Conservation (phyloP, 2,329 filamentous ascomycete species). For the Hypoxylon sp. region DNA sequence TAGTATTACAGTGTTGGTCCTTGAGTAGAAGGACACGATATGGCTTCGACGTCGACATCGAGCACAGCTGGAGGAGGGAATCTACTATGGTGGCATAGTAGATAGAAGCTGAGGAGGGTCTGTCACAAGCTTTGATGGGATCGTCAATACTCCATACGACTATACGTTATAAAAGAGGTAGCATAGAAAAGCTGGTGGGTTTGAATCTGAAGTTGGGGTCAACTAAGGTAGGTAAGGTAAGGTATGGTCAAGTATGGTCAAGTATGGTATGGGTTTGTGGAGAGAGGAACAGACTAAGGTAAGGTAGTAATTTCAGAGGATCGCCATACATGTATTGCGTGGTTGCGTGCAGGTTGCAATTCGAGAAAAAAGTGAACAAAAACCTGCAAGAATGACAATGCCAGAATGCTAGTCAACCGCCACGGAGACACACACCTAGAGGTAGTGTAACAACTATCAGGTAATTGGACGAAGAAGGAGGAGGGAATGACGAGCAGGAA, state of each 20-base stretch:
- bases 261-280: conserved; percentile 14
- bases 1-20: conserved; percentile 29
- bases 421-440: background rate
- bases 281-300: no score
- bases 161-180: background rate
- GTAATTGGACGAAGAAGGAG: conserved; percentile 22
- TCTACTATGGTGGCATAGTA: no score
- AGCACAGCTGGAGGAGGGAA: conserved; percentile 11
- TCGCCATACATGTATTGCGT: no score
- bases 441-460: conserved; percentile 23
- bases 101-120: no score
- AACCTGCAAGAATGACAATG: conserved; percentile 26
- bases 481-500: conserved; percentile 38
- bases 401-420: no score
- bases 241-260: conserved; percentile 5
- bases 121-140: conserved; percentile 22
- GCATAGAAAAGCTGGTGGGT: conserved; percentile 8
- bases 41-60: conserved; percentile 25
- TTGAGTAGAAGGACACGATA: conserved; percentile 23
- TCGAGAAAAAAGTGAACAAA: conserved; percentile 9
- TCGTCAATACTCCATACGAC: conserved; percentile 21
- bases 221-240: conserved; percentile 21
- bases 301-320: no score
- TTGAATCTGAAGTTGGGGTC: conserved; percentile 18
- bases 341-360: conserved; percentile 32